Evolutionary conservation across 1,284 basidiomycete genomes (phyloP).

Genomic region (Ganoderma sinense): DNA sequence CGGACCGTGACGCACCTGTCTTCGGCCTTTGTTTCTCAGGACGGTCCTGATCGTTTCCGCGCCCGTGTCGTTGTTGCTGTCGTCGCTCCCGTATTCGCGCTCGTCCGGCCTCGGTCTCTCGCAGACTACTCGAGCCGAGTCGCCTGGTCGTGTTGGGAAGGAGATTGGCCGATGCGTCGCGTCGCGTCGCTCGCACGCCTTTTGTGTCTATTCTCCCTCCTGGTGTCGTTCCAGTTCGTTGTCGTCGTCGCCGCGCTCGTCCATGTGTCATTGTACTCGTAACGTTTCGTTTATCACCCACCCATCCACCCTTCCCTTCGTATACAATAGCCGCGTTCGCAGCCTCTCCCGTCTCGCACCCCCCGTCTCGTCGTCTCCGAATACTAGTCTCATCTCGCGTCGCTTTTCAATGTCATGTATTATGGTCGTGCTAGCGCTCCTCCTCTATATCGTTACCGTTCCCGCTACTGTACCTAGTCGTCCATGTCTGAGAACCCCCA

Average conservation of each 20-base stretch:
- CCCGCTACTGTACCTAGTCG: background rate
- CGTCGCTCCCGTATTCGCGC: background rate
- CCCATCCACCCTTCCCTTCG: background rate
- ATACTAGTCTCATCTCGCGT: background rate
- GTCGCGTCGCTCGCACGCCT: too few species aligned
- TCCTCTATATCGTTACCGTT: constrained; percentile 1
- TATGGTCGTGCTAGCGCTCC: background rate
- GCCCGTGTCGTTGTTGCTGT: background rate
- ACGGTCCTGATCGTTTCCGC: background rate
- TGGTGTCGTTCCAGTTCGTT: too few species aligned
- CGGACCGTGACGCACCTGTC: background rate
- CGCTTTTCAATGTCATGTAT: background rate
- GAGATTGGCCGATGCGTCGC: too few species aligned
- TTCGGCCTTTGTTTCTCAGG: background rate
- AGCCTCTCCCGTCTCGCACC: background rate
- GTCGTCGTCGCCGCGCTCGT: too few species aligned
- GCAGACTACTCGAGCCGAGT: too few species aligned
- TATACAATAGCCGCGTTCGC: background rate
- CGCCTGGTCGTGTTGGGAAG: too few species aligned
- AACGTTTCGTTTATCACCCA: background rate
- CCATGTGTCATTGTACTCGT: background rate
- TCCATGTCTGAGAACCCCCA: background rate
- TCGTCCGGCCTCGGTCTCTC: background rate
- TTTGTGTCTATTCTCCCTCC: too few species aligned
- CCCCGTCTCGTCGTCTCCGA: background rate